A percentile compares a stretch with the other conserved stretches of the same genome.
These are phyloP conservation scores for Penicillium brevicompactum DNA, from an alignment of 2,329 filamentous ascomycete genomes.

Conservation along the genomic window DNA sequence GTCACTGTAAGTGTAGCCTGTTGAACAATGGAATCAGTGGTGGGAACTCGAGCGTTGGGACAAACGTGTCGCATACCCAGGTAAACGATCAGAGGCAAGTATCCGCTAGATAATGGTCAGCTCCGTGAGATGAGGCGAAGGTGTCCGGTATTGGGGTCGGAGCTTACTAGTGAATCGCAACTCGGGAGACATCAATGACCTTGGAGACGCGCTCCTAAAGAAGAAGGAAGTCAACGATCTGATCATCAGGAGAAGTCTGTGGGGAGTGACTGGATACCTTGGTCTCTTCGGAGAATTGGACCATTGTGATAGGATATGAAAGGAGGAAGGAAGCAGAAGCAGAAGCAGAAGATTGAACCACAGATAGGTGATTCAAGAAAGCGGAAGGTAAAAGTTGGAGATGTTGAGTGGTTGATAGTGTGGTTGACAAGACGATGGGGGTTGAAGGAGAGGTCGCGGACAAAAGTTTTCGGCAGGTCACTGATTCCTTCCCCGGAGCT, in stretches of 20 bases:
- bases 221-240: conserved; percentile 5
- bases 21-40: background rate
- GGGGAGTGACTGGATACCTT: conserved; percentile 63
- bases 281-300: conserved; percentile 88
- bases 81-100: conserved; percentile 94
- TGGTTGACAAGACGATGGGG: conserved; percentile 15
- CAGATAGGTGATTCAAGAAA: background rate
- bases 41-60: conserved; percentile 6
- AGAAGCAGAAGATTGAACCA: background rate
- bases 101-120: conserved; percentile 66
- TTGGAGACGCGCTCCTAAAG: conserved; percentile 92
- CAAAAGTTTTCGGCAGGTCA: conserved; percentile 36
- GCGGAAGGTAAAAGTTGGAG: conserved; percentile 5
- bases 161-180: conserved; percentile 92
- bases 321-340: background rate
- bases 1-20: conserved; percentile 92
- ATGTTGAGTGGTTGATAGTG: conserved; percentile 10
- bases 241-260: background rate
- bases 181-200: conserved; percentile 90
- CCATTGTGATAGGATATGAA: conserved; percentile 39
- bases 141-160: background rate
- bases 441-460: conserved; percentile 10
- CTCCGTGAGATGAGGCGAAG: conserved; percentile 2
- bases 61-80: conserved; percentile 67
- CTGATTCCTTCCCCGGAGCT: conserved; percentile 19